Conservation (phyloP, 768 basidiomycete genomes). For the Phylloporus rhodoxanthus region DNA sequence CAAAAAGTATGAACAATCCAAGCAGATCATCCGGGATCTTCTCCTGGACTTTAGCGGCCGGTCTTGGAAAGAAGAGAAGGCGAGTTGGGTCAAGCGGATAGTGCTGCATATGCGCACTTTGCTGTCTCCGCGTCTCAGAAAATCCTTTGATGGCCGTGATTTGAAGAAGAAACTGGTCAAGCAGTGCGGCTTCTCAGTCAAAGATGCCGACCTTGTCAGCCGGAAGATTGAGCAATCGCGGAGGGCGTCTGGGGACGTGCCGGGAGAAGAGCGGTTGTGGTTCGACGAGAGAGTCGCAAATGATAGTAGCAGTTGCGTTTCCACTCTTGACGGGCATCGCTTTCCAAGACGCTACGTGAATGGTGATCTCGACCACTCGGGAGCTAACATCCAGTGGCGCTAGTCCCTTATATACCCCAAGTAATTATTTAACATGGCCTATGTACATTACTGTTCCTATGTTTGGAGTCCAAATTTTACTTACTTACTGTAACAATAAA, state of each 20-base stretch:
- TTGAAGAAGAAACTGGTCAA: constrained; percentile 20
- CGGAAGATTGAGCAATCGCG: constrained; percentile 16
- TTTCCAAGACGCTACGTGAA: no score
- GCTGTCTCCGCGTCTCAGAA: constrained; percentile 16
- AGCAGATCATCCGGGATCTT: constrained; percentile 15
- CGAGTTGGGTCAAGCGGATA: constrained; percentile 23
- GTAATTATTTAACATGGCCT: background rate
- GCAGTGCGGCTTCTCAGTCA: constrained; percentile 19
- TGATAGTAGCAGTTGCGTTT: constrained; percentile 7
- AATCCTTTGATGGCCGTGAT: constrained; percentile 6
- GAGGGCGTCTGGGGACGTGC: background rate
- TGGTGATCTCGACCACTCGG: no score
- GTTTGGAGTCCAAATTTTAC: background rate
- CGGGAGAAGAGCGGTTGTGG: constrained; percentile 13
- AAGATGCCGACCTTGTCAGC: constrained; percentile 17
- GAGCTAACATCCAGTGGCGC: no score
- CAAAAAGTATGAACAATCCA: constrained; percentile 33
- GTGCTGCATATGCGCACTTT: constrained; percentile 22
- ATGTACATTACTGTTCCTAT: constrained; percentile 1
- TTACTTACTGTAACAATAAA: background rate
- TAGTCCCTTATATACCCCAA: constrained; percentile 9
- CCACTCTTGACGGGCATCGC: no score
- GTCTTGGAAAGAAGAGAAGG: constrained; percentile 23
- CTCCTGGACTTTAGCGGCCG: constrained; percentile 15
- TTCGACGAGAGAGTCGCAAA: constrained; percentile 16